Evolutionary conservation across 768 basidiomycete genomes (phyloP), one percentile per base, ranked within the genome.

Genomic region (Lactifluus pinguis): DNA sequence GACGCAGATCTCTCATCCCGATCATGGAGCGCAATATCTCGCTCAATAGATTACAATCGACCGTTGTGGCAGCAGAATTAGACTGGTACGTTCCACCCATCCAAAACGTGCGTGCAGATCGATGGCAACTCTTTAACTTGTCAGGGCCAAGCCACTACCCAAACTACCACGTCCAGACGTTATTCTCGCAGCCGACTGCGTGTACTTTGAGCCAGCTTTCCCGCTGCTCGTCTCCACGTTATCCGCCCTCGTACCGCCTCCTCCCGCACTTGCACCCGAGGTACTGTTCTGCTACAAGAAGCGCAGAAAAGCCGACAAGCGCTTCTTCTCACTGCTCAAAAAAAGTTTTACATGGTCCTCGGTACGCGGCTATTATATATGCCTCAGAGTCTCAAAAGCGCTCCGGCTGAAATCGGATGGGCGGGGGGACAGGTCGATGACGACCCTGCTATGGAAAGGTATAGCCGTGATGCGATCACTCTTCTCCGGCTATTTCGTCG

Each of bases 281-380:
- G 80, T 95, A 44, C 71, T 95, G 39, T 93, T 98, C 73, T 94
- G 92, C 69, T 95, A 93, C 76, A 94, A 94, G 75, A 95, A 95
- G 69, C 80, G 94, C 55, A 80, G 94, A 74, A 95, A 92, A 82
- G 93, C 91, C 0, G 93, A 95, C 70, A 92, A 84, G 68, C 83
- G 87, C 1, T 95, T 95, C 74, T 95, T 95, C 70, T 69, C 75
- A 0, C 71, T 93, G 67, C 76, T 95, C 61, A 90, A 81, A 70
- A 93, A 88, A 67, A 76, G 82, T 55, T 95, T 95, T 70, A 76
- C 71, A 6, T 91, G 90, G 88, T 72, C 70, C 64, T 81, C 85
- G 73, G 87, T 85, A 70, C 55, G 74, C 53, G 32, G 4, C 51
- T 30, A n/a, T n/a, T n/a, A n/a, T n/a, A n/a, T n/a, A n/a, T 25